A percentile compares a stretch with the other conserved stretches of the same genome.
Evolutionary conservation across 2,329 filamentous ascomycete genomes (phyloP).

Genomic region (Uncinocarpus reesii): DNA sequence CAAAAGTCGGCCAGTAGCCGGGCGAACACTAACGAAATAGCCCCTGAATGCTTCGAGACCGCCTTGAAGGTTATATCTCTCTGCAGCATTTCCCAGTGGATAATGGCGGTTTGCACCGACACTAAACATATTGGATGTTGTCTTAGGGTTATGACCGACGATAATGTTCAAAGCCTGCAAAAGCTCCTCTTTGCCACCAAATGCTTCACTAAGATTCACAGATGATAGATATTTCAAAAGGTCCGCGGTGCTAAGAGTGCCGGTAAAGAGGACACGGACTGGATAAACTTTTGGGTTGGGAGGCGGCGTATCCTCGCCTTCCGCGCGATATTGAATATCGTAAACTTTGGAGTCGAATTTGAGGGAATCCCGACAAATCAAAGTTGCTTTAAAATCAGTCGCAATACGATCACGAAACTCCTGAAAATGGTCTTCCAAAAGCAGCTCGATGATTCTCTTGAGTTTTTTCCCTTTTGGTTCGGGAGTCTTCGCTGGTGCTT

Average conservation of each 20-base stretch:
- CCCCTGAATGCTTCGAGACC: constrained; percentile 50
- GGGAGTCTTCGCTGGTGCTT: constrained; percentile 20
- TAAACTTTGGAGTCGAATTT: constrained; percentile 19
- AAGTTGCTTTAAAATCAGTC: constrained; percentile 32
- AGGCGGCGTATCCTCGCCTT: constrained; percentile 28
- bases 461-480: constrained; percentile 34
- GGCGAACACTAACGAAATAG: constrained; percentile 52
- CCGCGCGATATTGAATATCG: constrained; percentile 28
- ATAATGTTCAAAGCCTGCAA: constrained; percentile 52
- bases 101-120: constrained; percentile 48
- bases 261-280: constrained; percentile 29
- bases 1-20: constrained; percentile 47
- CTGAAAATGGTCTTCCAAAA: constrained; percentile 34
- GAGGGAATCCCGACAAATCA: constrained; percentile 29
- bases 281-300: constrained; percentile 27
- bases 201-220: constrained; percentile 27
- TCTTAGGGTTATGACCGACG: constrained; percentile 41
- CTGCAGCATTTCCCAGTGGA: constrained; percentile 31
- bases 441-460: constrained; percentile 39
- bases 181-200: constrained; percentile 40
- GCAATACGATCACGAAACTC: constrained; percentile 26
- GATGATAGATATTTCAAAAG: constrained; percentile 39
- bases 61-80: constrained; percentile 33
- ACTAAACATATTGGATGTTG: constrained; percentile 32
- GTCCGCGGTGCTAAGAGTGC: constrained; percentile 30